Evolutionary conservation across 2,329 filamentous ascomycete genomes (phyloP), one percentile per base, ranked within the genome.

Genomic region (Colletotrichum musae): DNA sequence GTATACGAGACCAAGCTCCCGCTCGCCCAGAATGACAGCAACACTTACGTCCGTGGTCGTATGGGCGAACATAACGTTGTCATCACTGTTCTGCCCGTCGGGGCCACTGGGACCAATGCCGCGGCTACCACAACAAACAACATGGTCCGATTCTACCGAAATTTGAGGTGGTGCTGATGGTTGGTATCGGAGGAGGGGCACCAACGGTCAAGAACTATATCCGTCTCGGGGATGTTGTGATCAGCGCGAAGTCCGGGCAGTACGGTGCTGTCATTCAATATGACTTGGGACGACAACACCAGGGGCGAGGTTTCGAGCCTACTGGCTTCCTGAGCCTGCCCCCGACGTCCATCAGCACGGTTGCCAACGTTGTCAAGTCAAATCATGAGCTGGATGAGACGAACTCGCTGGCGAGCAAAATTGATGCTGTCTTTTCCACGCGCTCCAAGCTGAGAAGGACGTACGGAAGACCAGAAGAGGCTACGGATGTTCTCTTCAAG

Each of bases 11-110:
- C 18, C 9, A 32, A 21, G 0, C 15, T 6, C 26, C 13, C n/a
- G 13, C 28, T 76, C 16, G 18, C 59, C 1, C 48, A n/a, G 1
- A 43, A 75, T 10, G 78, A 79, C 36, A 74, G 73, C 58, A 76
- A 74, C 50, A 39, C 7, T 2, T 83, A 83, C 61, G 73, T 70
- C 2, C 70, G 78, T 0, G 81, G 80, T 0, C 61, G 53, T 0
- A 78, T 83, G 1, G 76, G 74, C 0, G 63, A 67, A n/a, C 80
- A 82, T 56, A 79, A 82, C 39, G 72, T 82, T 5, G 80, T 80
- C 16, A 76, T 83, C 13, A 72, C 74, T 5, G 69, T 61, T 1
- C 50, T 80, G 7, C 76, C 78, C 0, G 62, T 72, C 6, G 76
- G 71, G 5, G 66, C 74, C 6, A 77, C 77, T 36, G 78, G 79